Evolutionary conservation across 1,284 basidiomycete genomes (phyloP).

Genomic region (Microbotryum scabiosae): DNA sequence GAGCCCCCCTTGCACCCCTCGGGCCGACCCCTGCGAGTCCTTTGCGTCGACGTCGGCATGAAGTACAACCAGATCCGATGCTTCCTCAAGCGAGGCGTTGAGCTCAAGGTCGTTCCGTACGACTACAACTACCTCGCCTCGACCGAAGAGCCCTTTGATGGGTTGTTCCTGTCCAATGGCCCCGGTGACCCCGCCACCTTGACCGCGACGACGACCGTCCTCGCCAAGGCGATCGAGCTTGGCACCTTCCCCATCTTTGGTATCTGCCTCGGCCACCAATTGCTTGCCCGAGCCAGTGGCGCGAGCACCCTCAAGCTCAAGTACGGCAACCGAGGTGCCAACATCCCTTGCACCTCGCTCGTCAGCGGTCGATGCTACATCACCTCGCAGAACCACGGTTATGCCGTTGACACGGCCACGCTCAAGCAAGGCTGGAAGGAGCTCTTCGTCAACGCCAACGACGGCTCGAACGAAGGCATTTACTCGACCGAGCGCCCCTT

Average conservation of each 20-base stretch:
- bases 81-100: slow-evolving; percentile 85
- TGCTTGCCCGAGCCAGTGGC: slow-evolving; percentile 89
- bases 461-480: slow-evolving; percentile 95
- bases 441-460: slow-evolving; percentile 94
- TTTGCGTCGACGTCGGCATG: slow-evolving; percentile 96
- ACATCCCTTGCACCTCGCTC: slow-evolving; percentile 93
- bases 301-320: slow-evolving; percentile 97
- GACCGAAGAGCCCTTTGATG: slow-evolving; percentile 74
- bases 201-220: slow-evolving; percentile 53
- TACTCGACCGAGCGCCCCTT: slow-evolving; percentile 79
- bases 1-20: slow-evolving; percentile 64
- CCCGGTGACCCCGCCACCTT: slow-evolving; percentile 93
- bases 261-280: slow-evolving; percentile 97
- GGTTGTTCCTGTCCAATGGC: slow-evolving; percentile 95
- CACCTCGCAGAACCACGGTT: slow-evolving; percentile 98
- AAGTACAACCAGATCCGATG: slow-evolving; percentile 99
- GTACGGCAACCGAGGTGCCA: slow-evolving; percentile 98
- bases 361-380: slow-evolving; percentile 96
- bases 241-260: slow-evolving; percentile 86
- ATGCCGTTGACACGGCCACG: slow-evolving; percentile 76
- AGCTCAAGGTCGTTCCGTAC: slow-evolving; percentile 97
- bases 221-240: slow-evolving; percentile 63
- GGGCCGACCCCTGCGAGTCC: slow-evolving; percentile 67
- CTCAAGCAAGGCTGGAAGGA: slow-evolving; percentile 84
- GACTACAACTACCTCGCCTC: slow-evolving; percentile 80